Evolutionary conservation across 306 rosid species (phyloP), one percentile per base, ranked within the genome.

Genomic region (Ceratonia siliqua): DNA sequence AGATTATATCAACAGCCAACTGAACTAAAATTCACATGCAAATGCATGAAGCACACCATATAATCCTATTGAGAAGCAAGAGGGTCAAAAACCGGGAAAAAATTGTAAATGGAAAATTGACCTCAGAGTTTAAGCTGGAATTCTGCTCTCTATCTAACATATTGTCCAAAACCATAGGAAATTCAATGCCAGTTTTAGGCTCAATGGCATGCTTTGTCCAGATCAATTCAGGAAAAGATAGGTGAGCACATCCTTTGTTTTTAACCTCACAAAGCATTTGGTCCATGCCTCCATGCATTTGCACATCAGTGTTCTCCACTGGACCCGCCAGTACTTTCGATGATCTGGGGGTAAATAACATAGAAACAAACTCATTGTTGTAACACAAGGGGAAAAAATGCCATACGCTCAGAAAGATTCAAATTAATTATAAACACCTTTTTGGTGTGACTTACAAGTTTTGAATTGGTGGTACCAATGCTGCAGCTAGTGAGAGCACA

Each of bases 151-250:
- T 82, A 30, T 83, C 27, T 53, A 83, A 81, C 67, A 82, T 54
- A 24, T 79, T 73, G 80, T 82, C 93, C 80, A 92, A 80, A 74
- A 92, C 64, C 59, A 78, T 62, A 33, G 99, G 98, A 82, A 95
- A 95, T 77, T 90, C 97, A 68, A 92, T 89, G 78, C 99, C 98
- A 62, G 99, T 92, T 82, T 74, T 92, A 68, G 96, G 91, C 79
- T 94, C 99, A 76, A 89, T 87, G 3, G 81, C 86, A 80, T 89
- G 83, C 62, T 86, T 82, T 70, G 82, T 82, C 84, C 78, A 62
- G 81, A 81, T 82, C 84, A 90, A 79, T 35, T 89, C 82, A 0
- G 76, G 79, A 73, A 83, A n/a, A 2, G 83, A 77, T 32, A 85
- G 68, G 56, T 80, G 80, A 24, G 82, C 76, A 86, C 84, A 82